phyloP scores from a whole-genome alignment of 345 rosid genomes.

The Pseudoturritis turrita region DNA sequence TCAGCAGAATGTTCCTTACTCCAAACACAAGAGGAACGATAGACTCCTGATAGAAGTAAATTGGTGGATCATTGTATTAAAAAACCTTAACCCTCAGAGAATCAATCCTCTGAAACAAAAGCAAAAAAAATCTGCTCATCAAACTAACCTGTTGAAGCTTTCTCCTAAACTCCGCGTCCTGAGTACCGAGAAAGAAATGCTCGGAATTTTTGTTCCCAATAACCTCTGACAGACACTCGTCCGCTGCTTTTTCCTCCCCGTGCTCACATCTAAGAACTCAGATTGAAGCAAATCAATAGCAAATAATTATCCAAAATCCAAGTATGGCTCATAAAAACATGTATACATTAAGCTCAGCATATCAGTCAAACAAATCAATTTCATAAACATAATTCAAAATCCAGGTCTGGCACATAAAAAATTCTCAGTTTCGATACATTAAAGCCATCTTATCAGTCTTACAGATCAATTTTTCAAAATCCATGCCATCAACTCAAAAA shows the following conservation, averaged over 20 bases:
- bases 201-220: constrained; percentile 57
- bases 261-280: constrained; percentile 65
- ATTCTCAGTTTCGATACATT: too few species aligned
- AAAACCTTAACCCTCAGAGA: neutral
- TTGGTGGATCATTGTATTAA: neutral
- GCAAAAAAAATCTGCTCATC: neutral
- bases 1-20: constrained; percentile 65
- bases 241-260: constrained; percentile 56
- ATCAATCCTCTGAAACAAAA: neutral
- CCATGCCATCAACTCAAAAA: too few species aligned
- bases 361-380: neutral
- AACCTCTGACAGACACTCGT: constrained; percentile 60
- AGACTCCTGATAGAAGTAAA: constrained; percentile 49
- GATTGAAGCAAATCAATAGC: neutral
- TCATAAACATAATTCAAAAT: neutral
- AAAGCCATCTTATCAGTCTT: too few species aligned
- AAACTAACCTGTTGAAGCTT: constrained; percentile 61
- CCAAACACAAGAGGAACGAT: constrained; percentile 79
- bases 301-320: neutral
- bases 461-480: too few species aligned
- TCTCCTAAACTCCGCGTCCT: constrained; percentile 63
- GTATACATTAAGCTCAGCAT: neutral
- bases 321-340: neutral
- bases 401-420: neutral
- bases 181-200: constrained; percentile 87